phyloP scores from a whole-genome alignment of 495 filamentous ascomycete genomes.

The Aspergillus saccharolyticus region DNA sequence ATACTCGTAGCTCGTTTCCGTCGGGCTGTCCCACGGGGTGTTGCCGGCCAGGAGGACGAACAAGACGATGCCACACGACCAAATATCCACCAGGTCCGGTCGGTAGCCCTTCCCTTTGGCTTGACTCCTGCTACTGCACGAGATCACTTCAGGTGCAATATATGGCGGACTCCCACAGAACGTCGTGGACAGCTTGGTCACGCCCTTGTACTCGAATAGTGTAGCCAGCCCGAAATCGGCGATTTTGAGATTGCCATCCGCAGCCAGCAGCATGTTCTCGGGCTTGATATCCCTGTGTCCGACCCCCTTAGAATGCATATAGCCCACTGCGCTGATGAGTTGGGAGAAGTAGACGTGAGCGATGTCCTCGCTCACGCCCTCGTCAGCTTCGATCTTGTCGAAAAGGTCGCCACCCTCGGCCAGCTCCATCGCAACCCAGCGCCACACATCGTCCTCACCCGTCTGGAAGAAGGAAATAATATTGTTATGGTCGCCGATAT shows the following conservation, averaged over 20 bases:
- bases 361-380: slow-evolving; percentile 85
- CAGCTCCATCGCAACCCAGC: slow-evolving; percentile 97
- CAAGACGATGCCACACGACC: slow-evolving; percentile 94
- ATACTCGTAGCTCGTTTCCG: slow-evolving; percentile 71
- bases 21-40: slow-evolving; percentile 96
- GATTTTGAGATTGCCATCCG: slow-evolving; percentile 83
- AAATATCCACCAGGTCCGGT: slow-evolving; percentile 84
- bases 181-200: slow-evolving; percentile 70
- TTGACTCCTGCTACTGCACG: slow-evolving; percentile 39
- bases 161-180: slow-evolving; percentile 97
- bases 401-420: slow-evolving; percentile 96
- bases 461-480: slow-evolving; percentile 86
- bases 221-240: slow-evolving; percentile 96
- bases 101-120: slow-evolving; percentile 64
- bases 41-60: slow-evolving; percentile 95
- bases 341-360: slow-evolving; percentile 96
- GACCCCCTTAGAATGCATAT: slow-evolving; percentile 89
- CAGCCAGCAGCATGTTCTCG: slow-evolving; percentile 81
- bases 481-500: slow-evolving; percentile 84
- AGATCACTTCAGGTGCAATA: slow-evolving; percentile 90
- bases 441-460: slow-evolving; percentile 85
- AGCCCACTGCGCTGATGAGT: slow-evolving; percentile 82
- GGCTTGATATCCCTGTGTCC: slow-evolving; percentile 89
- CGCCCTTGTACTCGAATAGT: slow-evolving; percentile 84
- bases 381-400: slow-evolving; percentile 98